These are phyloP conservation scores for Gaertneriomyces semiglobifer DNA, from an alignment of 192 early-diverging fungal species.

Conservation along the genomic window DNA sequence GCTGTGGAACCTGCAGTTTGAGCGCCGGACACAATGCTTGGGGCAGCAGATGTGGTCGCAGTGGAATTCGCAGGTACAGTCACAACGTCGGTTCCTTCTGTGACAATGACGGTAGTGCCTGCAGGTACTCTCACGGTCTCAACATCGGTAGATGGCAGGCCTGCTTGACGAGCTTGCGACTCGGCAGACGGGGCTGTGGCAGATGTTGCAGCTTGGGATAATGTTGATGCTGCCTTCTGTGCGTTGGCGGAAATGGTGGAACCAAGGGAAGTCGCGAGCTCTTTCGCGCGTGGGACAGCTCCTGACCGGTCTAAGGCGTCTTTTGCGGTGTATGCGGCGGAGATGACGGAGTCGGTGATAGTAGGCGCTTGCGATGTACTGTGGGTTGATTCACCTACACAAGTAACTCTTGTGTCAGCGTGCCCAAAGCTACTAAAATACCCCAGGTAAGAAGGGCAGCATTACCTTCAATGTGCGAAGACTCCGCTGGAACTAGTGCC, in stretches of 20 bases:
- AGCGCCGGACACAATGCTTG: background rate
- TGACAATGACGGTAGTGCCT: constrained; percentile 12
- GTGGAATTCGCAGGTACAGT: background rate
- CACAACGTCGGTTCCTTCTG: background rate
- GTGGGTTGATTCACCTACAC: background rate
- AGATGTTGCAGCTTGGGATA: constrained; percentile 4
- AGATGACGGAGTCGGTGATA: background rate
- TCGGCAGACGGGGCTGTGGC: constrained; percentile 7
- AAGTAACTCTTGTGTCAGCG: background rate
- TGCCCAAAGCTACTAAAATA: background rate
- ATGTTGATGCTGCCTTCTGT: background rate
- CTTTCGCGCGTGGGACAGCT: constrained; percentile 23
- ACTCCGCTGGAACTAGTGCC: background rate
- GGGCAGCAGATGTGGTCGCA: background rate
- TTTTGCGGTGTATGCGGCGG: constrained; percentile 1
- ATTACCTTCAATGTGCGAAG: background rate
- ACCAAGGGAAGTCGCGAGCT: constrained; percentile 14
- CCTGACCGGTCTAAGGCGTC: constrained; percentile 12
- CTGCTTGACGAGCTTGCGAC: too few relatives aligned
- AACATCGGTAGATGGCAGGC: background rate
- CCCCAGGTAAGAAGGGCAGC: background rate
- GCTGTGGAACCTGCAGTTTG: constrained; percentile 10
- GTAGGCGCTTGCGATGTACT: background rate
- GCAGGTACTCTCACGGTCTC: constrained; percentile 6
- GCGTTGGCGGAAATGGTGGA: constrained; percentile 11